phyloP scores from a whole-genome alignment of 441 rosid species.

The Corymbia calophylla region DNA sequence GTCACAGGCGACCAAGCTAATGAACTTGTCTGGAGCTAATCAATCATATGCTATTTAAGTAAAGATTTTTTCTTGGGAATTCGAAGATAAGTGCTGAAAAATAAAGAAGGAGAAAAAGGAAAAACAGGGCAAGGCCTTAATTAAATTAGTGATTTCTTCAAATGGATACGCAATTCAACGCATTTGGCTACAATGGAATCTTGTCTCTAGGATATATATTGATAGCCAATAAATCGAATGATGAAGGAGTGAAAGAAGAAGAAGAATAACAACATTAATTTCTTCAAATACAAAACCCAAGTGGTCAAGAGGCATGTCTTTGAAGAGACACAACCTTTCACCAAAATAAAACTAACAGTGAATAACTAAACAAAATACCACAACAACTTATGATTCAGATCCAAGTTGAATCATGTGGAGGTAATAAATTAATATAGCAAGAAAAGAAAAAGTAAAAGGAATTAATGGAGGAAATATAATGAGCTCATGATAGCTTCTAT shows the following conservation, averaged over 20 bases:
- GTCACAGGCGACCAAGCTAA: background rate
- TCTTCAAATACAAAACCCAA: background rate
- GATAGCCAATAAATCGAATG: background rate
- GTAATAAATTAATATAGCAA: background rate
- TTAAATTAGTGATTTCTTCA: background rate
- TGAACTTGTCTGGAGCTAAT: background rate
- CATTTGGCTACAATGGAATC: background rate
- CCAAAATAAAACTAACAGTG: background rate
- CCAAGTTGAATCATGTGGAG: background rate
- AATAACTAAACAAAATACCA: background rate
- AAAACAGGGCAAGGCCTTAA: background rate
- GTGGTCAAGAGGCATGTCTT: background rate
- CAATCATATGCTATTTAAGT: background rate
- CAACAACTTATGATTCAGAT: background rate
- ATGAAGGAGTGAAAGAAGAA: background rate
- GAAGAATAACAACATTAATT: background rate
- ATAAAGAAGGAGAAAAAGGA: background rate
- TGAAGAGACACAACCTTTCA: background rate
- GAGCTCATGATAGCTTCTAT: background rate
- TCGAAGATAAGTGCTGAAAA: background rate
- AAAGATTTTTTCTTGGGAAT: background rate
- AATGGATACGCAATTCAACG: background rate
- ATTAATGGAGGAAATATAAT: background rate
- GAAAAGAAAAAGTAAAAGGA: background rate
- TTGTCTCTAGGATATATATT: background rate